These are phyloP conservation scores for Raffaelea ambrosiae DNA, from an alignment of 2,329 filamentous ascomycete genomes.

Conservation along the genomic window DNA sequence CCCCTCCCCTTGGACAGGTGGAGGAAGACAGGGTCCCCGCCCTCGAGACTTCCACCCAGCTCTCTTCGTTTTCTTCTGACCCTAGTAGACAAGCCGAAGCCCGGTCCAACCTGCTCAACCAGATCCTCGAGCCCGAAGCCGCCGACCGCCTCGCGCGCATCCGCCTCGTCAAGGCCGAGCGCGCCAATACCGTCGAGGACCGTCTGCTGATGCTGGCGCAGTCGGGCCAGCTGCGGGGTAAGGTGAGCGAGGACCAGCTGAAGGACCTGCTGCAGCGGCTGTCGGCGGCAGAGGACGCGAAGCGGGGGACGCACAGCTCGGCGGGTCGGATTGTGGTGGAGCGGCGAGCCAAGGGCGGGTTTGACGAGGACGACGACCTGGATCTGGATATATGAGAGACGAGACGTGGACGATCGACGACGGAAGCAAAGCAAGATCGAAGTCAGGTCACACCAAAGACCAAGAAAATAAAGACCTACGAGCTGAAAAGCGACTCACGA, in stretches of 20 bases:
- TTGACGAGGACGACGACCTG: slow-evolving; percentile 68
- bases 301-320: slow-evolving; percentile 31
- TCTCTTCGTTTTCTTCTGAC: not conserved
- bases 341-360: slow-evolving; percentile 62
- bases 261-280: slow-evolving; percentile 86
- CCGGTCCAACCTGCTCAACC: slow-evolving; percentile 68
- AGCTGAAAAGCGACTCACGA: no score
- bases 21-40: slow-evolving; percentile 2
- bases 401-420: not conserved
- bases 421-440: not conserved
- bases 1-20: no score
- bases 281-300: slow-evolving; percentile 71
- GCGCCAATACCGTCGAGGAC: slow-evolving; percentile 86
- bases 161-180: slow-evolving; percentile 86
- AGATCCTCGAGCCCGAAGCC: slow-evolving; percentile 91
- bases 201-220: slow-evolving; percentile 85
- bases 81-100: slow-evolving; percentile 39
- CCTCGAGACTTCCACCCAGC: not conserved
- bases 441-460: not conserved
- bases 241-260: slow-evolving; percentile 87
- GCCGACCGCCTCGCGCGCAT: slow-evolving; percentile 90
- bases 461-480: no score
- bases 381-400: slow-evolving; percentile 9
- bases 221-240: slow-evolving; percentile 73
- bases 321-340: slow-evolving; percentile 82